Conservation (phyloP, 495 filamentous ascomycete species). For the Articulospora tetracladia region DNA sequence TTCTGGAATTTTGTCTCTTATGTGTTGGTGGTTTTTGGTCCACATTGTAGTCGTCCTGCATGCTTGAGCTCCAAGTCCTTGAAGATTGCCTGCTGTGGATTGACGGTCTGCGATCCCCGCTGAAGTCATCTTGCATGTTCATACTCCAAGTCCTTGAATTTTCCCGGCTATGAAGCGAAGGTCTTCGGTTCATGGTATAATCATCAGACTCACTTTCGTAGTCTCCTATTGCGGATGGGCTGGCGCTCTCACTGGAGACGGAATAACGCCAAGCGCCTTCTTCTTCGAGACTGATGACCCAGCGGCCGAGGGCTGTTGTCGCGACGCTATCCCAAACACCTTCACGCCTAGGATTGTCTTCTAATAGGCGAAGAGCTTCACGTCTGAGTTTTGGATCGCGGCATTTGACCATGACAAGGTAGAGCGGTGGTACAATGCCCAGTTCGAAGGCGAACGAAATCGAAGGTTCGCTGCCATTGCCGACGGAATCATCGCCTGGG, state of each 20-base stretch:
- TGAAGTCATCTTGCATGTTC: neutral
- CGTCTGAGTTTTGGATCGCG: conserved; percentile 39
- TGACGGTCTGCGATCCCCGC: neutral
- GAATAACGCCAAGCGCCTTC: conserved; percentile 17
- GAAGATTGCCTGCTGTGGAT: neutral
- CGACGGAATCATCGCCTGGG: neutral
- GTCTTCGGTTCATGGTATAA: neutral
- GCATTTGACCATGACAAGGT: conserved; percentile 35
- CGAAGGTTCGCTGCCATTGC: neutral
- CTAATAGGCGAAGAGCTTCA: conserved; percentile 34
- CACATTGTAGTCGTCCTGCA: neutral
- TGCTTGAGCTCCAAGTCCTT: neutral
- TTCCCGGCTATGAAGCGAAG: neutral
- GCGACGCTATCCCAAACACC: conserved; percentile 41
- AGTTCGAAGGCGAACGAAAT: conserved; percentile 25
- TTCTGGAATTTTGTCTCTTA: neutral
- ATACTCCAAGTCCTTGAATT: neutral
- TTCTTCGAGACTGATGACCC: conserved; percentile 41
- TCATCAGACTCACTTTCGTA: conserved; percentile 3
- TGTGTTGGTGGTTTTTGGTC: neutral
- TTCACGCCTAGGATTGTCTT: conserved; percentile 36
- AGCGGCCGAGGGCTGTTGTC: conserved; percentile 31
- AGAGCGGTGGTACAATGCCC: conserved; percentile 34
- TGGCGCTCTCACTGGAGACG: neutral
- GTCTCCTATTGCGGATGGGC: neutral